Evolutionary conservation across 257 asterid genomes (phyloP), one percentile per base, ranked within the genome.

Genomic region (Parsonsia alboflavescens): DNA sequence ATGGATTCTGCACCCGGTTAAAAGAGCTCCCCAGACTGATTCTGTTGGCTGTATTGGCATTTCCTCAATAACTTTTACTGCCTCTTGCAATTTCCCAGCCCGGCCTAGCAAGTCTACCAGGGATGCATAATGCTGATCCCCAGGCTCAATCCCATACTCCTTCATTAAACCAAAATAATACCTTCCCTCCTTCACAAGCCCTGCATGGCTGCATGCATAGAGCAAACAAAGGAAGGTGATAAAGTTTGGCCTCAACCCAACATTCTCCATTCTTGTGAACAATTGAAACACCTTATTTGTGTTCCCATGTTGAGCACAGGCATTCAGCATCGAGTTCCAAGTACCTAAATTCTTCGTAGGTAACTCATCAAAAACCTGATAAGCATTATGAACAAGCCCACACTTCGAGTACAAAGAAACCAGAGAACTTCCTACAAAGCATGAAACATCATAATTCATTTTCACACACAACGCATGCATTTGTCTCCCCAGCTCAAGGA

Each of bases 91-190:
- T 74, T 89, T 90, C 74, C 97, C 96, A 21, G 96, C 95, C 68
- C 97, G 91, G 41, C 95, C 91, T 7, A 94, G 86, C 83, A 93
- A 85, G 82, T 92, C 97, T 50, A 91, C 97, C 92, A 94, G 87
- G 17, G 96, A 82, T 54, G 97, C 90, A 76, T 88, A 94, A 83
- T 94, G 98, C 84, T 89, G 92, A 80, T 88, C 81, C 70, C 85
- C 88, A 0, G 97, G 93, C 75, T 90, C 89, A 63, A 90, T 81
- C 10, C 86, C 84, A 6, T 79, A 72, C 10, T 84, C 88, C 81
- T 84, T 85, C 98, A 94, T 94, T 81, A 82, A 75, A 56, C 44
- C 70, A 39, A 94, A 91, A 73, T 87, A 89, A 67, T 81, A 72
- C 76, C 84, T 88, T 15, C 97, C 97, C 78, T 89, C 91, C 49